phyloP scores from a whole-genome alignment of 371 early-diverging fungal genomes.

The Haplosporangium sp. region DNA sequence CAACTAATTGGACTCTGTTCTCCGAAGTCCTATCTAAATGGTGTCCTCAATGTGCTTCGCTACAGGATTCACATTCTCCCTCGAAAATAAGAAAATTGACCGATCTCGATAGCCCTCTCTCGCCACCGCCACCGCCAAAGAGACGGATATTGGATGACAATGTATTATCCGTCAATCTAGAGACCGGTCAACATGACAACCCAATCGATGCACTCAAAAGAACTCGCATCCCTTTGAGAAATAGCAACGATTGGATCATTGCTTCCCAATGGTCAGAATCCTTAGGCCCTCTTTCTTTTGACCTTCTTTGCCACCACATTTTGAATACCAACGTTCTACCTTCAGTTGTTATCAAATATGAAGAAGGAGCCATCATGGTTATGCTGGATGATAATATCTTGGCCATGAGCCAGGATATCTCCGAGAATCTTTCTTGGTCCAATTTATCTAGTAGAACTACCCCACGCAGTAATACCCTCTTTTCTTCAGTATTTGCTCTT shows the following conservation, averaged over 20 bases:
- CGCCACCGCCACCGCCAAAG: conserved; percentile 16
- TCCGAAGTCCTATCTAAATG: conserved; percentile 10
- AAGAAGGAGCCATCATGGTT: conserved; percentile 17
- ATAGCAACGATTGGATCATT: conserved; percentile 16
- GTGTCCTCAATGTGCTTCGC: conserved; percentile 8
- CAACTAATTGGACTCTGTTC: conserved; percentile 17
- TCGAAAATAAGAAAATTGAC: conserved; percentile 8
- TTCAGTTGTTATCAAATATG: neutral
- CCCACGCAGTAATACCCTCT: conserved; percentile 6
- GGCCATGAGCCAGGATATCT: conserved; percentile 21
- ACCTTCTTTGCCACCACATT: conserved; percentile 19
- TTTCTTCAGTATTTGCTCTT: conserved; percentile 9
- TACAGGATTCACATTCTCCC: neutral
- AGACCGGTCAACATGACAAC: neutral
- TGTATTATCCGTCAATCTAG: neutral
- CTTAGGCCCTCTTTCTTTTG: neutral
- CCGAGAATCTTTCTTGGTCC: conserved; percentile 15
- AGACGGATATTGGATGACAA: conserved; percentile 15
- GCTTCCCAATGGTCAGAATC: conserved; percentile 19
- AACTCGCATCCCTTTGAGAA: neutral
- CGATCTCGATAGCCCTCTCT: neutral
- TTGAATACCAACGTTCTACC: neutral
- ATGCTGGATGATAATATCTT: conserved; percentile 18
- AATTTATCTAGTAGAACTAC: neutral
- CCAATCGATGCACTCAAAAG: neutral